These are phyloP conservation scores for Hyphopichia fennica DNA, from an alignment of 1,139 yeast species.

Conservation along the genomic window DNA sequence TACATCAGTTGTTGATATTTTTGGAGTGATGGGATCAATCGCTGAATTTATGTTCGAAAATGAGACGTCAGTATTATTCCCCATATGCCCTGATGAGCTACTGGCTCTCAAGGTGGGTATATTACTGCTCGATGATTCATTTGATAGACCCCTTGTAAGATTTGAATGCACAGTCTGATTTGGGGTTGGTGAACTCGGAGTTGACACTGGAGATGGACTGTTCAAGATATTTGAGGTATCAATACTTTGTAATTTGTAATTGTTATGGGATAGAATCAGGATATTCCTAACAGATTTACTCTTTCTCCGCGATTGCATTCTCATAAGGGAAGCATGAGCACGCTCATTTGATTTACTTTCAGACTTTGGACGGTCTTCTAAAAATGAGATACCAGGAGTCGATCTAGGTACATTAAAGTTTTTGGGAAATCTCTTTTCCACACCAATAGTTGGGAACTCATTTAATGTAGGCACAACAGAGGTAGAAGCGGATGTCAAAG, in stretches of 20 bases:
- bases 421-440: slow-evolving; percentile 29
- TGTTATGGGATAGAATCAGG: slow-evolving; percentile 27
- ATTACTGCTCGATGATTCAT: not conserved
- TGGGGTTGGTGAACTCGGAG: slow-evolving; percentile 16
- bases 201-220: slow-evolving; percentile 17
- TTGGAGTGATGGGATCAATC: not conserved
- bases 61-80: not conserved
- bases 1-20: not conserved
- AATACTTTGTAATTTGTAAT: slow-evolving; percentile 5
- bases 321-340: slow-evolving; percentile 64
- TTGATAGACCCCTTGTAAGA: slow-evolving; percentile 10
- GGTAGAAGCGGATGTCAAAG: slow-evolving; percentile 7
- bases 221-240: not conserved
- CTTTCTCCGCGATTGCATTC: slow-evolving; percentile 61
- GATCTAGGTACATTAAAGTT: slow-evolving; percentile 15
- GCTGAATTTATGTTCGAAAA: not conserved
- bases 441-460: slow-evolving; percentile 44
- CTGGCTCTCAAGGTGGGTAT: slow-evolving; percentile 1
- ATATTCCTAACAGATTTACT: slow-evolving; percentile 46
- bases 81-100: not conserved
- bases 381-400: slow-evolving; percentile 14
- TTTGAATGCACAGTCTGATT: slow-evolving; percentile 8
- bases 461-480: slow-evolving; percentile 43
- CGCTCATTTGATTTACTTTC: slow-evolving; percentile 54
- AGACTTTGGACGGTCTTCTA: slow-evolving; percentile 31